Evolutionary conservation across 805 yeast species (phyloP).

Genomic region (Yarrowia osloensis): DNA sequence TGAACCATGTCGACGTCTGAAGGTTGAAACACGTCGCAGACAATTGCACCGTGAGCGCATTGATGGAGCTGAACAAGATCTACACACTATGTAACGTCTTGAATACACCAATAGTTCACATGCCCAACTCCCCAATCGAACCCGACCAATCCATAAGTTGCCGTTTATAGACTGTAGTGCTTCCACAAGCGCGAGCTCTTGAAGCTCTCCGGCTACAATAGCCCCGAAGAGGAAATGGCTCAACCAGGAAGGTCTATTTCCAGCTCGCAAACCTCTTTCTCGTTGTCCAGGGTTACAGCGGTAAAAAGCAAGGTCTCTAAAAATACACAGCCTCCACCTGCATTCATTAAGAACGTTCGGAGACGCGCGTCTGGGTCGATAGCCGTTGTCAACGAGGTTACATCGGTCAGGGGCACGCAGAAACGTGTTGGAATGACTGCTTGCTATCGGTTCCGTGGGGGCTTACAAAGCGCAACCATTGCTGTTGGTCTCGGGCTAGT

Average conservation of each 20-base stretch:
- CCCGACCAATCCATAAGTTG: not conserved
- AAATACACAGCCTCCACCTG: conserved; percentile 7
- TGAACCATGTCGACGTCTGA: not conserved
- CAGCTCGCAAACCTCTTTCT: not conserved
- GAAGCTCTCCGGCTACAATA: too few species aligned
- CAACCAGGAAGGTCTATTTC: not conserved
- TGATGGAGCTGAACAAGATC: not conserved
- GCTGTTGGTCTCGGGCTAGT: not conserved
- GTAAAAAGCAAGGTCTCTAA: not conserved
- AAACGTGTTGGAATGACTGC: not conserved
- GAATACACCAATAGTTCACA: not conserved
- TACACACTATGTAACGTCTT: too few species aligned
- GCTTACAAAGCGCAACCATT: not conserved
- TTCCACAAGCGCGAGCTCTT: too few species aligned
- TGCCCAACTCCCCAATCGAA: not conserved
- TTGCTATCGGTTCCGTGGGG: not conserved
- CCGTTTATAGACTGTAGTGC: not conserved
- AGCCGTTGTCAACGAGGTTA: not conserved
- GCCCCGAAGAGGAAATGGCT: not conserved
- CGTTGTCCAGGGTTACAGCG: not conserved
- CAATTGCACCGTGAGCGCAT: not conserved
- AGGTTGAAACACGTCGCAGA: not conserved
- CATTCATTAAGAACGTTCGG: not conserved
- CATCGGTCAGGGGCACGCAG: not conserved
- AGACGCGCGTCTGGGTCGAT: not conserved